Base-by-base conservation (phyloP, 129 eudicot genomes). In the Lactuca sativa region DNA sequence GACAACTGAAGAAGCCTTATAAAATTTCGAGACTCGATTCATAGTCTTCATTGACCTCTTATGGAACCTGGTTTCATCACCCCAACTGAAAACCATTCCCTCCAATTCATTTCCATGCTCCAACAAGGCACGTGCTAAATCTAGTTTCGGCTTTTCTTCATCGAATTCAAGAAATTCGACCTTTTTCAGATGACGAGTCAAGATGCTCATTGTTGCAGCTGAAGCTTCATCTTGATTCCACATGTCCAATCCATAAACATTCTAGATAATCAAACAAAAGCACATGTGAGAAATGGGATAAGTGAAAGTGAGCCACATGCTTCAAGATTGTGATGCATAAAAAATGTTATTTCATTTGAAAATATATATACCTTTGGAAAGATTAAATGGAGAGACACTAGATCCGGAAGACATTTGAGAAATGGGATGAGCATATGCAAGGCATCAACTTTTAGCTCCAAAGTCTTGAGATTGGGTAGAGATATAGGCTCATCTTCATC, bases 1-100 rank as follows among this genome's bases (percentile, higher is more conserved):
- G 13, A 43, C 48, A 43, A 12, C 11, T 32, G 76, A 71, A 71
- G 36, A 31, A 53, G 71, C 62, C 64, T 38, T 63, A 32, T 62
- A 7, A 32, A 32, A 44, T 6, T 13, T 71, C 1, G 34, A 71
- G 8, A 59, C 38, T 59, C 31, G 5, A 11, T 59, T 25, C 71
- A 73, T 53, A 54, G 77, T 59, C 48, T 41, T 34, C 6, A 2
- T 38, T 15, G 58, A 41, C 47, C 38, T 72, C 25, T 72, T 55
- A 37, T 62, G 43, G 37, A 21, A 34, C 30, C 25, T 37, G 16
- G 55, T 58, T 55, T 53, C 9, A 47, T 41, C 38, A 31, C 9
- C 0, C 77, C 78, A 74, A 16, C 8, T 43, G 48, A 43, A 43
- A 7, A 7, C 13, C 48, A 43, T 43, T 43, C 9, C 48, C 48